These are phyloP conservation scores for Aethionema arabicum DNA, from an alignment of 345 rosid species.

Conservation along the genomic window DNA sequence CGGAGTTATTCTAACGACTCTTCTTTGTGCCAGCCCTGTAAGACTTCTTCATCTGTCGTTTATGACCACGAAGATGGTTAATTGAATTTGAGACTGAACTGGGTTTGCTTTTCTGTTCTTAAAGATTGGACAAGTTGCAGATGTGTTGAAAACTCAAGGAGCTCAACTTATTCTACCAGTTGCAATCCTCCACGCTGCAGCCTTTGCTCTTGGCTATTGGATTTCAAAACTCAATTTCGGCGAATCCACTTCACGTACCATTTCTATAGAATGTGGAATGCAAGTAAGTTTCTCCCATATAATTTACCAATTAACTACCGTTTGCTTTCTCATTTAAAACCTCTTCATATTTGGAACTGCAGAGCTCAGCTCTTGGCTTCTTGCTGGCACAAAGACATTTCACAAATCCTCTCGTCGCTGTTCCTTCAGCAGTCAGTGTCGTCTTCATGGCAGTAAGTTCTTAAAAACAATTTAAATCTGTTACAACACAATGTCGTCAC, in stretches of 20 bases:
- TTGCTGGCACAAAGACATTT: constrained; percentile 94
- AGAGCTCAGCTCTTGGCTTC: constrained; percentile 98
- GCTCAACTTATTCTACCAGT: constrained; percentile 83
- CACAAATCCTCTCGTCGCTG: constrained; percentile 89
- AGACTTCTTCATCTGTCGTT: constrained; percentile 35
- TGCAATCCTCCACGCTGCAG: constrained; percentile 73
- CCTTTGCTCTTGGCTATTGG: constrained; percentile 89
- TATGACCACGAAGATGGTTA: background rate
- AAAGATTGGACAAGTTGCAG: constrained; percentile 95
- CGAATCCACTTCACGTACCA: constrained; percentile 96
- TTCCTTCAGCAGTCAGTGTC: constrained; percentile 97
- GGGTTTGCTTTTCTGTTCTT: constrained; percentile 11
- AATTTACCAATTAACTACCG: background rate
- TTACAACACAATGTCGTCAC: background rate
- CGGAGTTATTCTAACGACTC: constrained; percentile 89
- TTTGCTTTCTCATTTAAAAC: background rate
- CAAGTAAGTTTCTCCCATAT: constrained; percentile 51
- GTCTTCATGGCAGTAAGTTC: constrained; percentile 93
- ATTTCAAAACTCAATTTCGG: constrained; percentile 77
- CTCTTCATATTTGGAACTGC: constrained; percentile 19
- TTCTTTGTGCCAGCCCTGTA: constrained; percentile 97
- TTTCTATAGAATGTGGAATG: constrained; percentile 97
- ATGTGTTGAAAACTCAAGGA: constrained; percentile 87
- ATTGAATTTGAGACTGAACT: constrained; percentile 6
- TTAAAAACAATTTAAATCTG: background rate